These are phyloP conservation scores for Mycothermus thermophilus DNA, from an alignment of 495 filamentous ascomycete genomes.

Conservation along the genomic window DNA sequence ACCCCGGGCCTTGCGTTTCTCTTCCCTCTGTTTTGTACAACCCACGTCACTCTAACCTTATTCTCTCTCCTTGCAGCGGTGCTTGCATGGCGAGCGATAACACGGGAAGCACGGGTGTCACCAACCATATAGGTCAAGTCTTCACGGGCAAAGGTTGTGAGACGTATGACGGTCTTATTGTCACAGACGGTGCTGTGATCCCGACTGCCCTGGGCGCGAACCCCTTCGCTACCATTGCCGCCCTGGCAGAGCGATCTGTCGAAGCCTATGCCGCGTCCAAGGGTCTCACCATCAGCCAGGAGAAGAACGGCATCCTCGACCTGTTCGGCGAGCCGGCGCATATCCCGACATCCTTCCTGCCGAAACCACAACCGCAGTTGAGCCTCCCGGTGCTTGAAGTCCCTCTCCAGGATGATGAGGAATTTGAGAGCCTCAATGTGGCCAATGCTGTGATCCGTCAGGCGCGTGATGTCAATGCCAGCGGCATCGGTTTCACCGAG, in stretches of 20 bases:
- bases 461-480: slow-evolving; percentile 29
- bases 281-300: slow-evolving; percentile 34
- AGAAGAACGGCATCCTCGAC: slow-evolving; percentile 38
- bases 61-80: slow-evolving; percentile 24
- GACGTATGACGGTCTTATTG: slow-evolving; percentile 42
- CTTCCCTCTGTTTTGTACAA: not conserved
- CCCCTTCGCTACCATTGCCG: slow-evolving; percentile 56
- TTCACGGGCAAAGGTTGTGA: slow-evolving; percentile 40
- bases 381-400: not conserved
- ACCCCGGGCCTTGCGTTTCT: too few species aligned
- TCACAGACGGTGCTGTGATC: slow-evolving; percentile 49
- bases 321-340: slow-evolving; percentile 30
- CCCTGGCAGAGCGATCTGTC: slow-evolving; percentile 50
- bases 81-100: slow-evolving; percentile 48
- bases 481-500: slow-evolving; percentile 46
- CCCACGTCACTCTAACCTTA: slow-evolving; percentile 6
- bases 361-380: slow-evolving; percentile 4
- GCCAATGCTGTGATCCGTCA: slow-evolving; percentile 28
- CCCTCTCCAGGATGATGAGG: slow-evolving; percentile 11
- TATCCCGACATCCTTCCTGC: slow-evolving; percentile 5
- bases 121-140: slow-evolving; percentile 47
- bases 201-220: slow-evolving; percentile 54
- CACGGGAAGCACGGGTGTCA: slow-evolving; percentile 44
- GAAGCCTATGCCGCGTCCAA: slow-evolving; percentile 31
- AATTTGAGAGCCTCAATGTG: slow-evolving; percentile 19